These are phyloP conservation scores for Thinopyrum elongatum DNA, from an alignment of 176 grass and related monocot species.

Conservation along the genomic window DNA sequence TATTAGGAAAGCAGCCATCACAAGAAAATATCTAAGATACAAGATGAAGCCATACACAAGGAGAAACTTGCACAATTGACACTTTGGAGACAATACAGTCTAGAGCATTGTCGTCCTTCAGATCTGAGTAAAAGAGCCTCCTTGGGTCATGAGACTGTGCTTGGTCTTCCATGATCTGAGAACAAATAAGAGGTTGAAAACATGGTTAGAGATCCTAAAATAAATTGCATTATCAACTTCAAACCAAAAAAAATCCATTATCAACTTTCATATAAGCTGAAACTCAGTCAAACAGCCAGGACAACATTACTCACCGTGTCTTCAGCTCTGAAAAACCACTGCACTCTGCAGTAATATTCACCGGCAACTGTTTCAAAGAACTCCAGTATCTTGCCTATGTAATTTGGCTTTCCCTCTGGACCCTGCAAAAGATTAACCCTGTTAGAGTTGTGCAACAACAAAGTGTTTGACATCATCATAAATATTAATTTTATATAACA, in stretches of 20 bases:
- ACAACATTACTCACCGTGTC: slow-evolving; percentile 70
- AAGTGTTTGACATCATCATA: slow-evolving; percentile 37
- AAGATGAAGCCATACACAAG: slow-evolving; percentile 56
- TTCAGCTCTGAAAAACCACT: slow-evolving; percentile 97
- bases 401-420: slow-evolving; percentile 68
- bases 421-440: slow-evolving; percentile 50
- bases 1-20: slow-evolving; percentile 32
- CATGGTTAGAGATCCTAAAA: slow-evolving; percentile 22
- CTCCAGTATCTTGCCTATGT: slow-evolving; percentile 81
- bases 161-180: slow-evolving; percentile 79
- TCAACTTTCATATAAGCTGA: slow-evolving; percentile 17
- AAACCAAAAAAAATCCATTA: background rate
- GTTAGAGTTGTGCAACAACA: slow-evolving; percentile 8
- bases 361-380: slow-evolving; percentile 76
- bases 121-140: slow-evolving; percentile 90
- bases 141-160: slow-evolving; percentile 62
- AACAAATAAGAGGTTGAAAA: slow-evolving; percentile 34
- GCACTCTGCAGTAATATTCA: slow-evolving; percentile 60
- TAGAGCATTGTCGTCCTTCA: slow-evolving; percentile 82
- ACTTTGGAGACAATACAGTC: slow-evolving; percentile 92
- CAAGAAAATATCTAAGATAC: slow-evolving; percentile 29
- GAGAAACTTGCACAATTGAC: slow-evolving; percentile 54
- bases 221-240: background rate
- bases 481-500: slow-evolving; percentile 23
- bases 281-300: slow-evolving; percentile 17